Percentiles rank a stretch among this genome's conserved stretches.
These are phyloP conservation scores for Ottelia alismoides DNA, from an alignment of 106 monocot species.

Conservation along the genomic window DNA sequence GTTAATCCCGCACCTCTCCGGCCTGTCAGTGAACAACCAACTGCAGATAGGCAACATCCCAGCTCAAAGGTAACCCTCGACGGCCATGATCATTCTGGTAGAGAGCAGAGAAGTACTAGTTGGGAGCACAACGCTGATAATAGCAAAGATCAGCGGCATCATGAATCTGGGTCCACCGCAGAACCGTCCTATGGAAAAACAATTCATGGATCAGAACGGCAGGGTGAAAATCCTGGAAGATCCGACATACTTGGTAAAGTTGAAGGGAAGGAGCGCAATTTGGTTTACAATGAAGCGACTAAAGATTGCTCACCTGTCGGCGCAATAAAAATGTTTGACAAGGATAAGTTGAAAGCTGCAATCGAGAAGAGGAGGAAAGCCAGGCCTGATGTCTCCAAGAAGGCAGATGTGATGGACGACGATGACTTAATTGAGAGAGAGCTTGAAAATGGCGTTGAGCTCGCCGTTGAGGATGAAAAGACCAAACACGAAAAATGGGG, in stretches of 20 bases:
- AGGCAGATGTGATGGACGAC: conserved; percentile 47
- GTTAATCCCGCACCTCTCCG: conserved; percentile 9
- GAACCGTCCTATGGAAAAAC: conserved; percentile 12
- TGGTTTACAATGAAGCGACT: conserved; percentile 12
- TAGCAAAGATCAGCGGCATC: conserved; percentile 4
- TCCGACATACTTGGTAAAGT: not conserved
- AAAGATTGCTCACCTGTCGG: conserved; percentile 28
- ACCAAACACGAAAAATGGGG: conserved; percentile 28
- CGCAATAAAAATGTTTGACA: conserved; percentile 59
- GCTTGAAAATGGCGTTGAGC: conserved; percentile 79
- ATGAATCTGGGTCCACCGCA: conserved; percentile 3
- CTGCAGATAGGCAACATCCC: conserved; percentile 6
- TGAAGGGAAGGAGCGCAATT: conserved; percentile 10
- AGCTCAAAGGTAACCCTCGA: not conserved
- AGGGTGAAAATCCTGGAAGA: not conserved
- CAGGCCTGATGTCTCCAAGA: conserved; percentile 25
- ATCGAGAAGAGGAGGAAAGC: conserved; percentile 56
- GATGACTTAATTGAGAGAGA: conserved; percentile 90
- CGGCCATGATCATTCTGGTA: not conserved
- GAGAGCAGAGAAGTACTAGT: conserved; percentile 2
- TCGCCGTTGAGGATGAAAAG: conserved; percentile 33
- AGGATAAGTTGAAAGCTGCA: conserved; percentile 78
- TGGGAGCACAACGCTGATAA: conserved; percentile 8
- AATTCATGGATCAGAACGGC: conserved; percentile 13
- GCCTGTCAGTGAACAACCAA: conserved; percentile 1